A percentile compares a stretch with the other conserved stretches of the same genome.
Conservation (phyloP, 2,329 filamentous ascomycete species). For the Sclerotinia spermophila region DNA sequence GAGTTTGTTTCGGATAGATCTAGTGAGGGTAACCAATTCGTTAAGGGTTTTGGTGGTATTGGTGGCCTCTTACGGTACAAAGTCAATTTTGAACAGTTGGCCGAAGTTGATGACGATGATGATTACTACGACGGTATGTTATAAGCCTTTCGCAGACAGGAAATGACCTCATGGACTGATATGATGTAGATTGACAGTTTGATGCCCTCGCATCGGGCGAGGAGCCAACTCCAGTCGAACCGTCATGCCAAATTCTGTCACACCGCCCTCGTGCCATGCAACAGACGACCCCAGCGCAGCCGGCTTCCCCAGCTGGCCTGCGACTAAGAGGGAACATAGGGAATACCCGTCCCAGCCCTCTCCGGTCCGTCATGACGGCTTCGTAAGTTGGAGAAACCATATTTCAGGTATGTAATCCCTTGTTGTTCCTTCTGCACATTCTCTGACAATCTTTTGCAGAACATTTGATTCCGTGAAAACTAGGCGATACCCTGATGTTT, state of each 20-base stretch:
- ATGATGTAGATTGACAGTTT: constrained; percentile 73
- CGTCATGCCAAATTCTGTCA: constrained; percentile 42
- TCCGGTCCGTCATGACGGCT: constrained; percentile 62
- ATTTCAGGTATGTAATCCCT: constrained; percentile 15
- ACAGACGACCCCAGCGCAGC: constrained; percentile 43
- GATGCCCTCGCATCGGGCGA: constrained; percentile 83
- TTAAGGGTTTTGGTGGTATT: constrained; percentile 98
- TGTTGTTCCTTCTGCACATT: neutral
- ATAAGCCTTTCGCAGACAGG: neutral
- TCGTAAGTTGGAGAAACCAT: constrained; percentile 36
- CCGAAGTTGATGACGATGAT: constrained; percentile 84
- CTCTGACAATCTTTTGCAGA: constrained; percentile 8
- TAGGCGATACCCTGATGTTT: constrained; percentile 18
- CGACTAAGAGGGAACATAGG: constrained; percentile 44
- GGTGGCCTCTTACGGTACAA: constrained; percentile 97
- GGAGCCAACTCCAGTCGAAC: constrained; percentile 68
- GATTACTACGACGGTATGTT: constrained; percentile 76
- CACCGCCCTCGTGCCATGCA: constrained; percentile 43
- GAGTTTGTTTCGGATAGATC: constrained; percentile 98
- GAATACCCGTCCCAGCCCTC: constrained; percentile 55
- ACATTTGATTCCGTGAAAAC: constrained; percentile 17
- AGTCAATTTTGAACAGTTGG: constrained; percentile 99
- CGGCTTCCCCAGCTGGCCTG: constrained; percentile 37
- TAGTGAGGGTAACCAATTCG: constrained; percentile 98
- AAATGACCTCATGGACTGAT: constrained; percentile 23